phyloP scores from a whole-genome alignment of 768 basidiomycete genomes.

The Russula dissimulans region DNA sequence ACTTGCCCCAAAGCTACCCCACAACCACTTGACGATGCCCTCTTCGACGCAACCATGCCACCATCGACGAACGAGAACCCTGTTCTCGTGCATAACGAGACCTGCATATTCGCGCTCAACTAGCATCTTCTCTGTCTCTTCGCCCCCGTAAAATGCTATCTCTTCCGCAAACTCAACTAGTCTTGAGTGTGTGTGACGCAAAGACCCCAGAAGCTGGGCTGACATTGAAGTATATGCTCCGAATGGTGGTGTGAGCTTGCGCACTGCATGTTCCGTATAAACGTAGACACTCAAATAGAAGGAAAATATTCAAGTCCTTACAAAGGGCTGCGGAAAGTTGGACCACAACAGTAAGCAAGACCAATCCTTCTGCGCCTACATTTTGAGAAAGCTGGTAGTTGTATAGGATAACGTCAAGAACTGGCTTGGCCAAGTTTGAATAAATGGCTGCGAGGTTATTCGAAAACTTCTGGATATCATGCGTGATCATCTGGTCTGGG shows the following conservation, averaged over 20 bases:
- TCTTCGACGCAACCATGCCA: slow-evolving; percentile 92
- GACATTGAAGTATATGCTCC: slow-evolving; percentile 85
- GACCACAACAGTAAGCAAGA: slow-evolving; percentile 74
- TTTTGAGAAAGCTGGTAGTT: slow-evolving; percentile 92
- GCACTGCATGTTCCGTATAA: slow-evolving; percentile 41
- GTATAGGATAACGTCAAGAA: slow-evolving; percentile 87
- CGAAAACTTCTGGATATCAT: slow-evolving; percentile 92
- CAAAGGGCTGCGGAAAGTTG: slow-evolving; percentile 76
- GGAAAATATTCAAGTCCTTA: slow-evolving; percentile 35
- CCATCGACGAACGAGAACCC: slow-evolving; percentile 69
- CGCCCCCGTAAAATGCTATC: slow-evolving; percentile 80
- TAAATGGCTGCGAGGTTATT: slow-evolving; percentile 89
- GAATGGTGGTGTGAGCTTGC: slow-evolving; percentile 83
- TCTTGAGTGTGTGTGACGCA: slow-evolving; percentile 88
- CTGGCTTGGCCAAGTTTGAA: slow-evolving; percentile 87
- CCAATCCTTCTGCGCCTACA: slow-evolving; percentile 87
- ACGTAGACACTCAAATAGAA: neutral
- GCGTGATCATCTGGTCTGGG: slow-evolving; percentile 95
- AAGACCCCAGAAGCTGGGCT: slow-evolving; percentile 77
- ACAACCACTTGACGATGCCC: slow-evolving; percentile 92
- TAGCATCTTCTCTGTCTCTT: slow-evolving; percentile 83
- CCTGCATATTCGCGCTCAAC: slow-evolving; percentile 84
- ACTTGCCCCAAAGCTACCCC: slow-evolving; percentile 89
- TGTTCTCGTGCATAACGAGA: slow-evolving; percentile 77
- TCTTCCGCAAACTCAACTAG: slow-evolving; percentile 85